phyloP scores from a whole-genome alignment of 495 filamentous ascomycete genomes.

The Cladorrhinum samala region DNA sequence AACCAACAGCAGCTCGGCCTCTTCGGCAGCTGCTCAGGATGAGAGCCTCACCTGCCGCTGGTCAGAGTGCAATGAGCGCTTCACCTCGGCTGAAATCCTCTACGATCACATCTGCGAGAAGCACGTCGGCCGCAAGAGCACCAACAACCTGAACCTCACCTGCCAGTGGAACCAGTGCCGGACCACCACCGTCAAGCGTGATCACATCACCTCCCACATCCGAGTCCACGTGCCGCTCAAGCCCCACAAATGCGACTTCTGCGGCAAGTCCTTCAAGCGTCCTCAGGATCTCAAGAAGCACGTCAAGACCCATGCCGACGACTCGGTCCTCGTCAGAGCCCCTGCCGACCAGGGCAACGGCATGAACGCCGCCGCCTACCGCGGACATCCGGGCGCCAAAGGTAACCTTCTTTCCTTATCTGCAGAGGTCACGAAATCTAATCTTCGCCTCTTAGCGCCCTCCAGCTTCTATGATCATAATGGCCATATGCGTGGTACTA shows the following conservation, averaged over 20 bases:
- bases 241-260: slow-evolving; percentile 98
- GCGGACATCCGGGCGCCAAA: slow-evolving; percentile 42
- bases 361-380: slow-evolving; percentile 54
- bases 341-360: slow-evolving; percentile 60
- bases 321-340: slow-evolving; percentile 76
- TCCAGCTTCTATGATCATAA: slow-evolving; percentile 54
- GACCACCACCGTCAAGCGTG: slow-evolving; percentile 96
- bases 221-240: slow-evolving; percentile 96
- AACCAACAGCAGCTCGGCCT: slow-evolving; percentile 31
- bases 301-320: slow-evolving; percentile 99
- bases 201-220: slow-evolving; percentile 99
- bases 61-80: slow-evolving; percentile 78
- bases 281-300: slow-evolving; percentile 99
- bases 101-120: slow-evolving; percentile 99
- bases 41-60: slow-evolving; percentile 79
- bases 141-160: slow-evolving; percentile 95
- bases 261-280: slow-evolving; percentile 97
- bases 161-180: slow-evolving; percentile 96
- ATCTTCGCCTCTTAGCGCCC: slow-evolving; percentile 44
- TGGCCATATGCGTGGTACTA: slow-evolving; percentile 49
- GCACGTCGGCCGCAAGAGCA: slow-evolving; percentile 97
- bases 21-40: slow-evolving; percentile 33
- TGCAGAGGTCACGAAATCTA: slow-evolving; percentile 31
- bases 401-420: slow-evolving; percentile 39
- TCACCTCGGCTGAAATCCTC: slow-evolving; percentile 70